phyloP scores from a whole-genome alignment of 1,284 basidiomycete genomes.

The Sphaerobolus stellatus region DNA sequence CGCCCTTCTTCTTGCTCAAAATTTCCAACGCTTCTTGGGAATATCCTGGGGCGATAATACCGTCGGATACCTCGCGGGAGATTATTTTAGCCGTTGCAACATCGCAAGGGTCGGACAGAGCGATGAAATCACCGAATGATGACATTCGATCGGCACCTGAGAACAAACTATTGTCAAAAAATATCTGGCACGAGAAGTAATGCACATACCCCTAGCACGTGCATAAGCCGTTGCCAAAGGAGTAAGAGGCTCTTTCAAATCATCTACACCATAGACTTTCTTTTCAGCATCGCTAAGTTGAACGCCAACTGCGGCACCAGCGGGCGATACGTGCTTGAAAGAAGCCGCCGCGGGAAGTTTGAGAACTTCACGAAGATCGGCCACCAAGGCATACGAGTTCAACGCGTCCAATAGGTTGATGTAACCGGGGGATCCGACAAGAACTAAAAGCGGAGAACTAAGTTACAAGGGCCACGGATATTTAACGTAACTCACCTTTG shows the following conservation, averaged over 20 bases:
- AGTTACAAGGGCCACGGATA: not conserved
- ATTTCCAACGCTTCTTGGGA: constrained; percentile 87
- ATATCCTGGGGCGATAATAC: constrained; percentile 96
- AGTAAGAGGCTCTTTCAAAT: constrained; percentile 86
- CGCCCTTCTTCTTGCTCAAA: constrained; percentile 94
- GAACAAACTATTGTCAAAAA: constrained; percentile 3
- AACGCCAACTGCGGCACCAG: constrained; percentile 91
- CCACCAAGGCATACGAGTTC: constrained; percentile 96
- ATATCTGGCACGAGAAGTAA: not conserved
- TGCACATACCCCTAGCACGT: constrained; percentile 78
- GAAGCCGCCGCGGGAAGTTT: constrained; percentile 93
- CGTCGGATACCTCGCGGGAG: constrained; percentile 96
- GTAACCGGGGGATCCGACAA: constrained; percentile 95
- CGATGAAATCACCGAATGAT: constrained; percentile 98
- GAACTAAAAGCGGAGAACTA: constrained; percentile 46
- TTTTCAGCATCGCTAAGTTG: constrained; percentile 85
- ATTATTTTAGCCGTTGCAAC: constrained; percentile 94
- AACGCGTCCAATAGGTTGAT: constrained; percentile 99
- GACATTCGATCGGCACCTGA: constrained; percentile 97
- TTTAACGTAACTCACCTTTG: constrained; percentile 64
- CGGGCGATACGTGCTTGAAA: constrained; percentile 99
- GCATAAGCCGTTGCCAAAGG: constrained; percentile 93
- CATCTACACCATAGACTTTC: constrained; percentile 95
- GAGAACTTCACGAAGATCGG: constrained; percentile 86
- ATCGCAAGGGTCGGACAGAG: constrained; percentile 90